A percentile compares a stretch with the other conserved stretches of the same genome.
Conservation (phyloP, 75 land plant genomes). For the Pinus tabuliformis region DNA sequence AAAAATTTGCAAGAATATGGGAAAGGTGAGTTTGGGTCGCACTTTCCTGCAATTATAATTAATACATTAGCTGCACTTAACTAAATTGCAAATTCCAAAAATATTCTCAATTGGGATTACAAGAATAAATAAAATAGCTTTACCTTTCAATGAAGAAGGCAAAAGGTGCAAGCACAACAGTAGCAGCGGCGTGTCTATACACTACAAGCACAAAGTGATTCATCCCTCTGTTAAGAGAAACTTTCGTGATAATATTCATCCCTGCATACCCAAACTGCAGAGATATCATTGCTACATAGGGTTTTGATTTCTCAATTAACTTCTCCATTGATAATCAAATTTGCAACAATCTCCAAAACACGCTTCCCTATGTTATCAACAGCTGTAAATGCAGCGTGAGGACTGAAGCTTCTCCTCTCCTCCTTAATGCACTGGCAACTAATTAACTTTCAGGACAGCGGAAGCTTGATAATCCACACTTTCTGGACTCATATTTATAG, state of each 20-base stretch:
- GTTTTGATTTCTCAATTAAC: conserved; percentile 5
- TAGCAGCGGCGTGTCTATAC: conserved; percentile 22
- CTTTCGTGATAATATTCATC: conserved; percentile 21
- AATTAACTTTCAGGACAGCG: too few relatives aligned
- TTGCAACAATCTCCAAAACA: too few relatives aligned
- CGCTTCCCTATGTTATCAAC: too few relatives aligned
- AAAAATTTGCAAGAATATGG: conserved; percentile 1
- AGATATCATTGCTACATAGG: conserved; percentile 13
- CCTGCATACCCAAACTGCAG: conserved; percentile 19
- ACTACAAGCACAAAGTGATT: conserved; percentile 20
- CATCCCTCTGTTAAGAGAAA: conserved; percentile 26
- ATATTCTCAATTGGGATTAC: too few relatives aligned
- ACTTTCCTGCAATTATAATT: not conserved
- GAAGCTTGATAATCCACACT: too few relatives aligned
- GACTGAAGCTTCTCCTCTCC: too few relatives aligned
- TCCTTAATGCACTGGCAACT: too few relatives aligned
- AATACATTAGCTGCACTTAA: too few relatives aligned
- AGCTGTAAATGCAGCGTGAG: too few relatives aligned
- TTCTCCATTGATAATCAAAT: not conserved
- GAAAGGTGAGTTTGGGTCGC: conserved; percentile 1
- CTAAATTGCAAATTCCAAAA: too few relatives aligned
- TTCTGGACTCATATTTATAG: too few relatives aligned
- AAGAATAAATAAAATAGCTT: too few relatives aligned
- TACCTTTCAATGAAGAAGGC: conserved; percentile 36
- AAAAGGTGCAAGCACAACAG: conserved; percentile 25